A percentile compares a stretch with the other conserved stretches of the same genome.
These are phyloP conservation scores for Astragalus glycyphyllos DNA, from an alignment of 306 rosid genomes.

Conservation along the genomic window DNA sequence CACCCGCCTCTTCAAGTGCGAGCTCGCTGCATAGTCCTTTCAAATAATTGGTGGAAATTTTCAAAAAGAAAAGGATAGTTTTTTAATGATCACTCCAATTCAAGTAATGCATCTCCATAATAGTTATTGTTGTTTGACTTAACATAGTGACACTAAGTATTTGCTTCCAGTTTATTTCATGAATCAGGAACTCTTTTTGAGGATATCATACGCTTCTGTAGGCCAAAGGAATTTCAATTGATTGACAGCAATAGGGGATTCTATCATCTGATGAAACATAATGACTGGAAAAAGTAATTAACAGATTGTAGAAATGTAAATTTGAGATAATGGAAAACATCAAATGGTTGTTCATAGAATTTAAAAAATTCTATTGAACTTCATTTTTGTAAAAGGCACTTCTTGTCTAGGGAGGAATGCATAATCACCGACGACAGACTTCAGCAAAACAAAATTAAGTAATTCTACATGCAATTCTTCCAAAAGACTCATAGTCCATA, in stretches of 20 bases:
- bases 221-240: no score
- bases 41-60: constrained; percentile 32
- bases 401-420: constrained; percentile 13
- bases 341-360: background rate
- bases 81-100: background rate
- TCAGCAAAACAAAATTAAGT: background rate
- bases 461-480: constrained; percentile 4
- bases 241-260: no score
- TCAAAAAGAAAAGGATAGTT: constrained; percentile 10
- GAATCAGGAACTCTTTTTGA: background rate
- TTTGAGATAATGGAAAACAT: background rate
- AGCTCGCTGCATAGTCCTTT: constrained; percentile 42
- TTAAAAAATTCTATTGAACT: constrained; percentile 1
- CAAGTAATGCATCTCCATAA: background rate
- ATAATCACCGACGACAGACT: background rate
- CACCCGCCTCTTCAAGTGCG: constrained; percentile 44
- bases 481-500: background rate
- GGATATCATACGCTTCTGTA: no score
- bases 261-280: background rate
- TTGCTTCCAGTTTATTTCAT: background rate
- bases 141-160: background rate
- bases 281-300: background rate
- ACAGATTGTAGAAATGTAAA: background rate
- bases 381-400: background rate
- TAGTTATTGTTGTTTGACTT: background rate